Evolutionary conservation across 2,329 filamentous ascomycete genomes (phyloP).

Genomic region (Pseudogymnoascus sp.): DNA sequence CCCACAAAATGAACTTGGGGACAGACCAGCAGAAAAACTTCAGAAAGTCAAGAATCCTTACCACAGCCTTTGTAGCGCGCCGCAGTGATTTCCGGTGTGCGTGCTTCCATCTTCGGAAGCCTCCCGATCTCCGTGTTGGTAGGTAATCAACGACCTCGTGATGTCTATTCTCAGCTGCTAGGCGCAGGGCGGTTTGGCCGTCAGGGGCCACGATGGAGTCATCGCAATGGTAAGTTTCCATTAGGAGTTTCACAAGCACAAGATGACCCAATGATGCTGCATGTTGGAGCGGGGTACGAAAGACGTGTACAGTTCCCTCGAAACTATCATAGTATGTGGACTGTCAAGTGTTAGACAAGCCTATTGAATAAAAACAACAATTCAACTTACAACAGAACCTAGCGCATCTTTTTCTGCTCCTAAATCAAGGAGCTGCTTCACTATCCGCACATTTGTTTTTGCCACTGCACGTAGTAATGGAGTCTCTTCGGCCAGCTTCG

Average conservation of each 20-base stretch:
- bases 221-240: conserved; percentile 37
- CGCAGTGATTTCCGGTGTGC: conserved; percentile 30
- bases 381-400: conserved; percentile 14
- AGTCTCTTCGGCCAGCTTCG: conserved; percentile 11
- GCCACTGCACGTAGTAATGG: conserved; percentile 16
- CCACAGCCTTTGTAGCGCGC: conserved; percentile 23
- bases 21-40: not conserved
- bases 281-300: conserved; percentile 40
- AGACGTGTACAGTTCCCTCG: not conserved
- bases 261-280: conserved; percentile 38
- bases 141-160: conserved; percentile 40
- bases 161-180: conserved; percentile 39
- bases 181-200: conserved; percentile 40
- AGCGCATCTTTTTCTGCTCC: conserved; percentile 17
- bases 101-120: conserved; percentile 34
- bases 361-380: not conserved
- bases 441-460: conserved; percentile 14
- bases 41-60: conserved; percentile 25
- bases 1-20: conserved; percentile 26
- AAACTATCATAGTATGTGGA: not conserved
- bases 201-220: conserved; percentile 41
- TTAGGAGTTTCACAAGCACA: conserved; percentile 37
- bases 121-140: conserved; percentile 36
- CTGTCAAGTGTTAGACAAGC: not conserved
- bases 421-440: conserved; percentile 13